These are phyloP conservation scores for Viridothelium virens DNA, from an alignment of 495 filamentous ascomycete genomes.

Conservation along the genomic window DNA sequence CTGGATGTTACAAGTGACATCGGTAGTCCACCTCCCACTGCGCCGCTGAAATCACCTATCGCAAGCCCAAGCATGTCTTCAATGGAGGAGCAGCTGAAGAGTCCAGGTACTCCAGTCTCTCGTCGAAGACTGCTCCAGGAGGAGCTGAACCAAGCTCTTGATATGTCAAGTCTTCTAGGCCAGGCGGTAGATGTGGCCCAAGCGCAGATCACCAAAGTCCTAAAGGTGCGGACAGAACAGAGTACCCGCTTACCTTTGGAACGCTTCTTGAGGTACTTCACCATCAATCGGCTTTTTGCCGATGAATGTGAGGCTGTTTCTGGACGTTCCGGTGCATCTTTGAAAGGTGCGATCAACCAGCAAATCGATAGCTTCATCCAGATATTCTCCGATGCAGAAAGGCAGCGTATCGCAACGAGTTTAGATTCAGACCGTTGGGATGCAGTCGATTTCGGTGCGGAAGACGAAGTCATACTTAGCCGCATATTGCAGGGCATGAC, in stretches of 20 bases:
- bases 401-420: slow-evolving; percentile 67
- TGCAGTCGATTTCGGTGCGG: slow-evolving; percentile 72
- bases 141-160: slow-evolving; percentile 74
- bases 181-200: slow-evolving; percentile 90
- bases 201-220: slow-evolving; percentile 80
- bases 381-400: slow-evolving; percentile 64
- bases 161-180: slow-evolving; percentile 89
- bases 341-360: slow-evolving; percentile 82
- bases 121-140: slow-evolving; percentile 46
- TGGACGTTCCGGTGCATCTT: slow-evolving; percentile 69
- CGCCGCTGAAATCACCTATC: slow-evolving; percentile 21
- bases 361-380: slow-evolving; percentile 88
- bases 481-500: slow-evolving; percentile 73
- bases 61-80: slow-evolving; percentile 22
- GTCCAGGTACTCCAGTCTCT: background rate
- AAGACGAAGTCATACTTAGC: slow-evolving; percentile 53
- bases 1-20: slow-evolving; percentile 86
- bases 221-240: slow-evolving; percentile 86
- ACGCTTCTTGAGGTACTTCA: slow-evolving; percentile 85
- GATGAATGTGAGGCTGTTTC: slow-evolving; percentile 97
- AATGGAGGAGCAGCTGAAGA: slow-evolving; percentile 14
- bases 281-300: slow-evolving; percentile 84
- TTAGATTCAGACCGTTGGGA: slow-evolving; percentile 92
- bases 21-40: slow-evolving; percentile 33
- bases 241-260: slow-evolving; percentile 63